Percentiles rank a stretch among this genome's conserved stretches.
Evolutionary conservation across 768 basidiomycete species (phyloP).

Genomic region (Candolleomyces efflorescens): DNA sequence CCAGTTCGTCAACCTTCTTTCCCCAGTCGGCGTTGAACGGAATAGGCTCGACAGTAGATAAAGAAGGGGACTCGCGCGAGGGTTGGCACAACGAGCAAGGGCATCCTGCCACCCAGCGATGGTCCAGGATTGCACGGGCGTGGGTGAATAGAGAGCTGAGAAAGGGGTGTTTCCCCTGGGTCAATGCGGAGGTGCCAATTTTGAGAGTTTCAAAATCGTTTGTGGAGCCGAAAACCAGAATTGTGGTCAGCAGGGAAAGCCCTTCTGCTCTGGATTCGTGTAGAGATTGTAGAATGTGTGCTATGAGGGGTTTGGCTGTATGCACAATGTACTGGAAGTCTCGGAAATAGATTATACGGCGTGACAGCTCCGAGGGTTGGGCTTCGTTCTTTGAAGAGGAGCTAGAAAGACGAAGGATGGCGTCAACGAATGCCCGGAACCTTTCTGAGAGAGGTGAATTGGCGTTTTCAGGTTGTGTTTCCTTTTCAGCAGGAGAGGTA

Average conservation of each 20-base stretch:
- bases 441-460: neutral
- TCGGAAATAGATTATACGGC: conserved; percentile 7
- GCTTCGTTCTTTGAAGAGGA: neutral
- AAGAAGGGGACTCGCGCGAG: neutral
- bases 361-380: neutral
- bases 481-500: no score
- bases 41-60: neutral
- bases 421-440: neutral
- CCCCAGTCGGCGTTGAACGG: neutral
- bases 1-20: neutral
- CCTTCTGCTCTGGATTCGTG: neutral
- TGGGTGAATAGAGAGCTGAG: neutral
- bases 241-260: neutral
- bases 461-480: neutral
- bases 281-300: conserved; percentile 2
- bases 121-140: neutral
- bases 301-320: conserved; percentile 5
- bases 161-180: neutral
- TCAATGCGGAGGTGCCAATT: neutral
- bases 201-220: neutral
- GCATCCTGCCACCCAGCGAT: neutral
- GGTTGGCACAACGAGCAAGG: neutral
- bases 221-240: neutral
- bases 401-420: neutral
- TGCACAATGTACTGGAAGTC: conserved; percentile 5